Percentiles rank a stretch among this genome's conserved stretches.
Evolutionary conservation across 108 stramenopile species (phyloP).

Genomic region (Stephanodiscus minutulus): DNA sequence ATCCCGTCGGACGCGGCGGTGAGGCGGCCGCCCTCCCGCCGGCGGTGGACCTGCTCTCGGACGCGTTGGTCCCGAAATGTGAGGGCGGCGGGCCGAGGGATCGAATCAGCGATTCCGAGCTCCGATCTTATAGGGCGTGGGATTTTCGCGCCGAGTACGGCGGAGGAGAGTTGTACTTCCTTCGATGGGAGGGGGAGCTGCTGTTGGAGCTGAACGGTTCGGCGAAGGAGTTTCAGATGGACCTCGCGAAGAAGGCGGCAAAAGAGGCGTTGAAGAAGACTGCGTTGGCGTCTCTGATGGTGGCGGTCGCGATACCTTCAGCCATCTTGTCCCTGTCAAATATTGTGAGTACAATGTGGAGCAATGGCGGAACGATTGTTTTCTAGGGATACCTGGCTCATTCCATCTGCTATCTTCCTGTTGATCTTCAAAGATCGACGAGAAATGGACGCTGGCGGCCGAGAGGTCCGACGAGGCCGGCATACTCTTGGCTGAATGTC

Average conservation of each 20-base stretch:
- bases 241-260: slow-evolving; percentile 14
- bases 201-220: slow-evolving; percentile 10
- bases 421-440: background rate
- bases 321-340: slow-evolving; percentile 14
- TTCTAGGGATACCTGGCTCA: too few species aligned
- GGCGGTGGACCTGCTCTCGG: slow-evolving; percentile 2
- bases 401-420: too few species aligned
- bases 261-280: slow-evolving; percentile 17
- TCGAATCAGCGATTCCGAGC: slow-evolving; percentile 1
- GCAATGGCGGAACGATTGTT: too few species aligned
- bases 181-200: slow-evolving; percentile 14
- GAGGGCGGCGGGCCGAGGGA: background rate
- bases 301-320: slow-evolving; percentile 10
- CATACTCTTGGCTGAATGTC: slow-evolving; percentile 44
- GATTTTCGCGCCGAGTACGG: slow-evolving; percentile 20
- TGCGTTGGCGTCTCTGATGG: slow-evolving; percentile 12
- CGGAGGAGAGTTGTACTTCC: slow-evolving; percentile 10
- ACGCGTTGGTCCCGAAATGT: background rate
- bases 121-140: slow-evolving; percentile 13
- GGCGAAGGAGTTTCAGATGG: slow-evolving; percentile 11
- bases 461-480: slow-evolving; percentile 58
- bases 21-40: background rate
- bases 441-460: slow-evolving; percentile 29
- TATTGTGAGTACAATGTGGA: slow-evolving; percentile 52
- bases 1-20: background rate